Conservation (phyloP, 768 basidiomycete species). For the Boletus pseudo-olivaceus region DNA sequence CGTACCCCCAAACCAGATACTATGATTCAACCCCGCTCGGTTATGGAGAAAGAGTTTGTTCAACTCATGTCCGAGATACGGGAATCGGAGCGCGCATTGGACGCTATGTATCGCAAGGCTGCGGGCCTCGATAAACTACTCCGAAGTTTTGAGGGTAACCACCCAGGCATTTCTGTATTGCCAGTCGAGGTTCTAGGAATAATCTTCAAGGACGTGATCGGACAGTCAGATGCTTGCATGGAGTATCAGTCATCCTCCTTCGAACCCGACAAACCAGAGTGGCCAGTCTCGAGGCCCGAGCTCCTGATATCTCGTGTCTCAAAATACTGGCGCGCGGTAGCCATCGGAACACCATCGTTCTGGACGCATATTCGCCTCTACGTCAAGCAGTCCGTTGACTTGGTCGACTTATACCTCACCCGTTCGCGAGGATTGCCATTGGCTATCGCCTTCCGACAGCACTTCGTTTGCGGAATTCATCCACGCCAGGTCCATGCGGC, state of each 20-base stretch:
- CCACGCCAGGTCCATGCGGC: slow-evolving; percentile 16
- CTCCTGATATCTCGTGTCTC: slow-evolving; percentile 42
- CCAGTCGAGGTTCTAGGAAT: slow-evolving; percentile 28
- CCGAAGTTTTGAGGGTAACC: not conserved
- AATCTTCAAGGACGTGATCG: slow-evolving; percentile 21
- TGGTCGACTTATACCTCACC: slow-evolving; percentile 25
- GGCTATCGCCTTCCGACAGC: slow-evolving; percentile 20
- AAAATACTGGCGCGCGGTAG: slow-evolving; percentile 39
- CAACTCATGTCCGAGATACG: slow-evolving; percentile 19
- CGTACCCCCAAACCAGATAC: slow-evolving; percentile 1
- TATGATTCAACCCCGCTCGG: slow-evolving; percentile 4
- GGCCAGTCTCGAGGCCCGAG: slow-evolving; percentile 21
- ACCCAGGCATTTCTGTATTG: slow-evolving; percentile 15
- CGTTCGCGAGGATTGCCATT: slow-evolving; percentile 27
- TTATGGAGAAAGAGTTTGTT: slow-evolving; percentile 13
- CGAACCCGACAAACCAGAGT: slow-evolving; percentile 5
- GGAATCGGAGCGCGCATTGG: slow-evolving; percentile 17
- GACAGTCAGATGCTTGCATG: not conserved
- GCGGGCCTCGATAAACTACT: slow-evolving; percentile 9
- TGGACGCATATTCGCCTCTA: slow-evolving; percentile 36
- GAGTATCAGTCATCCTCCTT: not conserved
- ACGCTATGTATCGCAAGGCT: slow-evolving; percentile 19
- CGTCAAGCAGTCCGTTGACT: slow-evolving; percentile 25
- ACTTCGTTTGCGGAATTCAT: slow-evolving; percentile 17
- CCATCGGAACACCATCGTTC: slow-evolving; percentile 35